phyloP scores from a whole-genome alignment of 495 filamentous ascomycete genomes.

The Niebla homalea region DNA sequence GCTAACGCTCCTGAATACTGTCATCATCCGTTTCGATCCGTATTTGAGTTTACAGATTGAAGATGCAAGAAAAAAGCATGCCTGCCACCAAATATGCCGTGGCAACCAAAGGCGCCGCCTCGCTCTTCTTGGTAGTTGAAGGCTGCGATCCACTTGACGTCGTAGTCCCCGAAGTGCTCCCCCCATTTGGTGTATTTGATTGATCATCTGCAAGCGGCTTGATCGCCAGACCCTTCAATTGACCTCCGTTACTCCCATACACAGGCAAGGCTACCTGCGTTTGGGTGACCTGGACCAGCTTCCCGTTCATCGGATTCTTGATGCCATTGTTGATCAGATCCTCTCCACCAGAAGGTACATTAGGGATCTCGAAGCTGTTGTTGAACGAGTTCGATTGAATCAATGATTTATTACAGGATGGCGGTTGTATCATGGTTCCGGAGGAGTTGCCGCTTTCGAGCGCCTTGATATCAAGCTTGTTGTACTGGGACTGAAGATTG shows the following conservation, averaged over 20 bases:
- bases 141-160: conserved; percentile 8
- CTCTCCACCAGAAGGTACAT: conserved; percentile 34
- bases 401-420: conserved; percentile 44
- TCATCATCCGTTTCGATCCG: no score
- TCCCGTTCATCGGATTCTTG: conserved; percentile 37
- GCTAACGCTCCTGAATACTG: no score
- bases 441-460: conserved; percentile 46
- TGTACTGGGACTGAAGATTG: conserved; percentile 59
- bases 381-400: conserved; percentile 52
- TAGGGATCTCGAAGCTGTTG: conserved; percentile 64
- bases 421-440: conserved; percentile 37
- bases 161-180: conserved; percentile 18
- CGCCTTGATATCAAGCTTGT: conserved; percentile 53
- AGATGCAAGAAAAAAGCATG: no score
- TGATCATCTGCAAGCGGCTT: conserved; percentile 34
- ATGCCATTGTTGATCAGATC: conserved; percentile 42
- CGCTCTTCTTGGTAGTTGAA: not conserved
- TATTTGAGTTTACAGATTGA: no score
- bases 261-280: conserved; percentile 39
- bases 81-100: no score
- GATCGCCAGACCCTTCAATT: conserved; percentile 41
- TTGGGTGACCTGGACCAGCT: conserved; percentile 43
- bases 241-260: conserved; percentile 38
- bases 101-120: not conserved
- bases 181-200: conserved; percentile 39